Evolutionary conservation across 257 asterid species (phyloP), one percentile per base, ranked within the genome.

Genomic region (Solanum lignicaule): DNA sequence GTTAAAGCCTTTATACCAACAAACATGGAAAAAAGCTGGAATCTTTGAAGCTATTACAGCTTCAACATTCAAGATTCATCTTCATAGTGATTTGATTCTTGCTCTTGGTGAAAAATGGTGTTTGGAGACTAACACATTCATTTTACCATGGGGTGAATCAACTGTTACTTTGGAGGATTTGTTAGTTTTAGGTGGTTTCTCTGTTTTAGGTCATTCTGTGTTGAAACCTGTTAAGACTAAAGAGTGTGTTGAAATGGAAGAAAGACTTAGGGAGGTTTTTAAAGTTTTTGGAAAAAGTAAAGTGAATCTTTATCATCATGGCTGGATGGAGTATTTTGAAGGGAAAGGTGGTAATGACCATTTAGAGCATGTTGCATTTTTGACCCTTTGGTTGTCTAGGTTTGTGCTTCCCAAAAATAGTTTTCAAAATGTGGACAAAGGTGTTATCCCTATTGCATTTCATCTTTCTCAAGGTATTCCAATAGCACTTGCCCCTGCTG

Each of bases 81-180:
- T 43, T 21, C 55, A 82, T 10, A 33, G 74, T 38, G 87, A 83
- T 21, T 72, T 89, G 84, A 29, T 83, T 11, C 7, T 83, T 12
- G 69, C 74, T 20, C 79, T 89, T 32, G 89, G 48, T 15, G 79
- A 87, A 43, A 86, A 20, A 82, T 89, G 90, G 89, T 69, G 87
- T 7, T 13, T 27, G 18, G 74, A 86, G 23, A 89, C 87, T 8
- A 86, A 86, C 20, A 89, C 90, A 18, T 86, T 71, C 7, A 4
- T 69, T 29, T 86, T 89, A 38, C 87, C 89, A 5, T 86, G 90
- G 86, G 87, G 90, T 15, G 89, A 82, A 87, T 79, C 74, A 15
- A 71, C 86, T 71, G 29, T 86, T 32, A 86, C 90, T 46, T 60
- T 89, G 71, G 90, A 89, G 36, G 90, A 89, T 71, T 48, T 89